Conservation (phyloP, 2,329 filamentous ascomycete species). For the Talaromyces amestolkiae region DNA sequence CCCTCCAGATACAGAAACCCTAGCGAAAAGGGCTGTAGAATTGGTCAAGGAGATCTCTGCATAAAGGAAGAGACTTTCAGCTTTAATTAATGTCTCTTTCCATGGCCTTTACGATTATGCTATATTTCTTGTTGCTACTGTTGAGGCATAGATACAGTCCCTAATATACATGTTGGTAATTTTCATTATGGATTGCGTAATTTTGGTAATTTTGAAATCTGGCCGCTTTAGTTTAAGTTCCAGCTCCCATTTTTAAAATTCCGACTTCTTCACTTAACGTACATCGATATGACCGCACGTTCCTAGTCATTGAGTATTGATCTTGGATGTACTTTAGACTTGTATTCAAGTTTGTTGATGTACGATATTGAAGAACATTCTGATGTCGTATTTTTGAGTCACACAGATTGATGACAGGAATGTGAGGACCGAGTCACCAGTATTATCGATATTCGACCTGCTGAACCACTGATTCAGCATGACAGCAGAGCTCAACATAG, state of each 20-base stretch:
- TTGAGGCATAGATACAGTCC: neutral
- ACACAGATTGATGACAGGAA: neutral
- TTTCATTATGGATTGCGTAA: conserved; percentile 1
- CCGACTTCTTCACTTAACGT: neutral
- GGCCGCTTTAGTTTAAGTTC: neutral
- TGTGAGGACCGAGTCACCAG: neutral
- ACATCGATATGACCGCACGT: neutral
- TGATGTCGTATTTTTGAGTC: neutral
- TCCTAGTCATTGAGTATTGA: neutral
- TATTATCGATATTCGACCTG: neutral
- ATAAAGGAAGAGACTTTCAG: neutral
- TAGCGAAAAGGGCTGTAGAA: conserved; percentile 45
- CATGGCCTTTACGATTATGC: neutral
- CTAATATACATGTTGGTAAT: neutral
- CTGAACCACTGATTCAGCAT: neutral
- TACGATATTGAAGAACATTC: neutral
- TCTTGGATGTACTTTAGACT: too few relatives aligned
- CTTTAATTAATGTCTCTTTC: neutral
- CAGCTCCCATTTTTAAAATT: neutral
- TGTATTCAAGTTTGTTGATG: neutral
- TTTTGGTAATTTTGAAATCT: conserved; percentile 2
- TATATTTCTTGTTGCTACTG: neutral
- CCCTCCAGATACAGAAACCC: conserved; percentile 31
- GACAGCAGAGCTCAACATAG: neutral
- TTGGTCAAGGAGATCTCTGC: conserved; percentile 35